Percentiles rank a stretch among this genome's conserved stretches.
These are phyloP conservation scores for Podospora pseudopauciseta DNA, from an alignment of 495 filamentous ascomycete species.

Conservation along the genomic window DNA sequence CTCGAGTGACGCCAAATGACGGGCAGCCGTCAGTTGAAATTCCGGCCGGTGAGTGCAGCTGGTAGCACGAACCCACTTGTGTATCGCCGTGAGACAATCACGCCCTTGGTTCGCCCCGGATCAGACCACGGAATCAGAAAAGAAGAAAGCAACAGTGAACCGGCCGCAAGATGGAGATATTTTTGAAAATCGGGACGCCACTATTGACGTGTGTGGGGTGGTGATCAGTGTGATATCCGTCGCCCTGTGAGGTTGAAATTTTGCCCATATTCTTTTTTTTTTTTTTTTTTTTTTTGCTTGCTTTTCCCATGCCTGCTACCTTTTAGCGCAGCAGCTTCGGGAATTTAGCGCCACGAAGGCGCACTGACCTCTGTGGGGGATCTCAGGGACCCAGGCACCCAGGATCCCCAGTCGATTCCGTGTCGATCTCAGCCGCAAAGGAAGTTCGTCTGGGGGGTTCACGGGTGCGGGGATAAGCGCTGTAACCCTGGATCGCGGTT, in stretches of 20 bases:
- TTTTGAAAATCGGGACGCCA: not conserved
- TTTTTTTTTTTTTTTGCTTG: not conserved
- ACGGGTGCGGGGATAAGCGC: not conserved
- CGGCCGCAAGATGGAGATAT: not conserved
- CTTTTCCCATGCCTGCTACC: not conserved
- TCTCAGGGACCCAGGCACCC: not conserved
- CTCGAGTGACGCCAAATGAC: not conserved
- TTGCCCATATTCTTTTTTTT: not conserved
- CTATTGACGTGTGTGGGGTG: not conserved
- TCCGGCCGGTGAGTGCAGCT: slow-evolving; percentile 7
- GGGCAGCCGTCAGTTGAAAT: slow-evolving; percentile 7
- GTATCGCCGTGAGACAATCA: slow-evolving; percentile 14
- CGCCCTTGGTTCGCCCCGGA: not conserved
- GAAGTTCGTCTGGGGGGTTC: not conserved
- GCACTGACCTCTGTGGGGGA: slow-evolving; percentile 15
- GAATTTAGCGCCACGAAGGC: slow-evolving; percentile 10
- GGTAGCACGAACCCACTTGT: slow-evolving; percentile 10
- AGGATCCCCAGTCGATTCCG: not conserved
- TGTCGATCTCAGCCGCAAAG: slow-evolving; percentile 17
- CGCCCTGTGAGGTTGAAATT: not conserved
- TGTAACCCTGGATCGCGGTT: not conserved
- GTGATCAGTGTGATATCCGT: not conserved
- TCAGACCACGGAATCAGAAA: slow-evolving; percentile 4
- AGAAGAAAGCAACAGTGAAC: not conserved
- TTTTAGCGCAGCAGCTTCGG: not conserved